A percentile compares a stretch with the other conserved stretches of the same genome.
These are phyloP conservation scores for Mortierella claussenii DNA, from an alignment of 192 early-diverging fungal species.

Conservation along the genomic window DNA sequence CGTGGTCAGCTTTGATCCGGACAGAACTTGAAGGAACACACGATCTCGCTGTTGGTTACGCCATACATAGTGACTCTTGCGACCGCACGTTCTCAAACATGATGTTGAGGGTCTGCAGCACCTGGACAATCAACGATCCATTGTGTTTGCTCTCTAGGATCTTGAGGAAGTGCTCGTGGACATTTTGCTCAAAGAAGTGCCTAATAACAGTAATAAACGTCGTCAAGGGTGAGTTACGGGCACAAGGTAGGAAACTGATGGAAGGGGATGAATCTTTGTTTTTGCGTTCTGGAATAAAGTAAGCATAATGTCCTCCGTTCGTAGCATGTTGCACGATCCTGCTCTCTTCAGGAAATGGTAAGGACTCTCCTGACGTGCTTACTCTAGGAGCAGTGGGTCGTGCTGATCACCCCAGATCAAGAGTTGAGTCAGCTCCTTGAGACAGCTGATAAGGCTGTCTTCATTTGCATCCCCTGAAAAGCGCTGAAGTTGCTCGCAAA, in stretches of 20 bases:
- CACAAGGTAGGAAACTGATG: not conserved
- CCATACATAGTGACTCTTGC: constrained; percentile 56
- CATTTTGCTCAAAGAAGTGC: constrained; percentile 54
- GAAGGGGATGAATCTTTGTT: not conserved
- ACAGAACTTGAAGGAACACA: too few species aligned
- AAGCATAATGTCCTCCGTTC: too few species aligned
- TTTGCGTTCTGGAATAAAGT: too few species aligned
- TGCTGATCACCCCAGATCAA: constrained; percentile 56
- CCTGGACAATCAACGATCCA: constrained; percentile 50
- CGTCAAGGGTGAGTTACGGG: constrained; percentile 4
- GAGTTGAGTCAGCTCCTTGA: constrained; percentile 56
- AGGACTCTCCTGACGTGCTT: constrained; percentile 11
- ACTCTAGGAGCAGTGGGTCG: constrained; percentile 44
- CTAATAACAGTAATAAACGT: constrained; percentile 9
- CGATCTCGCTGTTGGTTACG: too few species aligned
- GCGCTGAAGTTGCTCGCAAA: constrained; percentile 39
- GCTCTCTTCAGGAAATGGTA: too few species aligned
- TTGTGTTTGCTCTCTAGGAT: constrained; percentile 49
- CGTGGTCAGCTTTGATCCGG: too few species aligned
- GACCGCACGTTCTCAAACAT: constrained; percentile 63
- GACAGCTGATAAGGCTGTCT: constrained; percentile 34
- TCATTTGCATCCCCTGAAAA: constrained; percentile 49
- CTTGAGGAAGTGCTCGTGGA: constrained; percentile 49
- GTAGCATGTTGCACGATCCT: too few species aligned
- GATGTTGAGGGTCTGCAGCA: constrained; percentile 66